Evolutionary conservation across 31 red algal genomes (phyloP).

Genomic region (Odonthalia washingtoniensis): DNA sequence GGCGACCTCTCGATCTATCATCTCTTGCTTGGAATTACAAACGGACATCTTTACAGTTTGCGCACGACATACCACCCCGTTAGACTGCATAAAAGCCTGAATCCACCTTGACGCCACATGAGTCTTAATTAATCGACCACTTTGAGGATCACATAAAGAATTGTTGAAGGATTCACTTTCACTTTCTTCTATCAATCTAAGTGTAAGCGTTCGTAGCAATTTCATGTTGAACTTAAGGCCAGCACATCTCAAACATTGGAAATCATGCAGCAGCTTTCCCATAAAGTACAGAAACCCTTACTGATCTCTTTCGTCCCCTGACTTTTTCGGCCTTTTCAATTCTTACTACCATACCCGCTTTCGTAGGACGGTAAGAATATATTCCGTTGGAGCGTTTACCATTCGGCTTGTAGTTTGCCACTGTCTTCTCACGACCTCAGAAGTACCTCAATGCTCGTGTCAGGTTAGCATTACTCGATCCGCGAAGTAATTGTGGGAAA

Average conservation of each 20-base stretch:
- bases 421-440: neutral
- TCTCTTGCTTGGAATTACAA: neutral
- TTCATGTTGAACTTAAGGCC: conserved; percentile 10
- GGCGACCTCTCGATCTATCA: conserved; percentile 20
- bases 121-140: neutral
- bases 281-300: neutral
- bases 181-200: neutral
- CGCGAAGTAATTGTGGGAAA: neutral
- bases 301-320: neutral
- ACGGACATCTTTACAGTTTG: neutral
- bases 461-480: neutral
- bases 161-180: neutral
- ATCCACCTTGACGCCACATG: neutral
- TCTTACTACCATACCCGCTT: neutral
- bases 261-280: neutral
- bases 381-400: neutral
- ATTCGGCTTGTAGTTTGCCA: conserved; percentile 10
- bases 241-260: neutral
- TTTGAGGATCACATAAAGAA: neutral
- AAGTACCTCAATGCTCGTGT: too few relatives aligned
- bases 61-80: neutral
- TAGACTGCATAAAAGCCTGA: neutral
- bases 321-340: neutral
- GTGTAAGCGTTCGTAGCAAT: neutral
- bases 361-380: neutral